Percentiles rank a stretch among this genome's conserved stretches.
phyloP scores from a whole-genome alignment of 805 yeast genomes.

The Starmerella floris region DNA sequence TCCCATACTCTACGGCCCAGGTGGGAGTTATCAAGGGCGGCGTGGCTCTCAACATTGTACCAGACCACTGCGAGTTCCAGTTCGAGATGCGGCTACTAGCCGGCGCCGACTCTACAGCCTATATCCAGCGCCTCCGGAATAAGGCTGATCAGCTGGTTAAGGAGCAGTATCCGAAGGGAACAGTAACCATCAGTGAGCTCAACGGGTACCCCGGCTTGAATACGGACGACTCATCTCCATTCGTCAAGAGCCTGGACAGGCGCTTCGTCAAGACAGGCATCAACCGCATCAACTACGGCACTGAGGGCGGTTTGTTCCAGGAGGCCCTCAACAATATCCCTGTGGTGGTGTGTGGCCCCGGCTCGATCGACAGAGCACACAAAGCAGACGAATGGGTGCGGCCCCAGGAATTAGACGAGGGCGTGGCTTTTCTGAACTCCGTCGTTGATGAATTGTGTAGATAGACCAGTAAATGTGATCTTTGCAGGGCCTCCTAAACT shows the following conservation, averaged over 20 bases:
- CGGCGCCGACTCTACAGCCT: constrained; percentile 3
- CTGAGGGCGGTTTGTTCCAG: constrained; percentile 18
- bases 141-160: constrained; percentile 2
- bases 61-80: constrained; percentile 15
- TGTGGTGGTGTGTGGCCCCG: constrained; percentile 17
- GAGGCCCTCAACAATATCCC: constrained; percentile 11
- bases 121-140: constrained; percentile 3
- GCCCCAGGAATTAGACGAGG: constrained; percentile 8
- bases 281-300: constrained; percentile 14
- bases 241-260: not conserved
- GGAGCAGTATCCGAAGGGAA: constrained; percentile 5
- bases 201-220: constrained; percentile 14
- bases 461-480: too few species aligned
- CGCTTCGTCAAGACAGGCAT: not conserved
- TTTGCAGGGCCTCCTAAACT: too few species aligned
- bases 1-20: constrained; percentile 14
- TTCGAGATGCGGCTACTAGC: constrained; percentile 17
- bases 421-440: not conserved
- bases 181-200: constrained; percentile 6
- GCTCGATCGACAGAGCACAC: constrained; percentile 17
- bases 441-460: constrained; percentile 1
- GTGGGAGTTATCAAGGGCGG: constrained; percentile 16
- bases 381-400: constrained; percentile 17
- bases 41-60: constrained; percentile 16
- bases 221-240: constrained; percentile 3